Base-by-base conservation (phyloP, 2,329 filamentous ascomycete species). In the Didymella glomerata region DNA sequence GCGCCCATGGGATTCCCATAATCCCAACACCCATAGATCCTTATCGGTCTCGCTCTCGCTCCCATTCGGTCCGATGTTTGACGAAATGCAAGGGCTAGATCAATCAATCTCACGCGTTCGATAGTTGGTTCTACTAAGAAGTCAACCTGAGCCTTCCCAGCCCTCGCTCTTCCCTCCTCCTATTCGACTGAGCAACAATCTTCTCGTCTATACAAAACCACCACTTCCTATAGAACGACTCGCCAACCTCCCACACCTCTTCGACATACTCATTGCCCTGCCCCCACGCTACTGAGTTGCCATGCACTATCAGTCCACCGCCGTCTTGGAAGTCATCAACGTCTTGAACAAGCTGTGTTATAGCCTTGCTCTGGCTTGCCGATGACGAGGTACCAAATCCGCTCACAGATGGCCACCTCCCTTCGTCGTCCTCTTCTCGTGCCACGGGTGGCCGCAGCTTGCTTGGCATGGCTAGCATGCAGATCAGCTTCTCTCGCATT, bases 121-220 rank as follows among this genome's bases (percentile, higher is more conserved):
- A 40, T 20, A 14, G 10, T 18, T 9, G 2, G 14, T 40, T 20
- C 36, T 40, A 40, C 36, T 36, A 48, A 34, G 28, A 30, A 6
- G 18, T 51, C 4, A 70, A 53, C 41, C 55, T 66, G 49, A 73
- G 48, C 38, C 54, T 50, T 14, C 48, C 45, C 36, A 68, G 79
- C 0, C 84, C 85, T 53, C 84, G 78, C 52, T 80, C 66, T 51
- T 65, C 76, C 61, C 85, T 78, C 78, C 80, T 79, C 49, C 78
- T 74, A 70, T 88, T 87, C 66, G 84, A 85, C 51, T 79, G 79
- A 44, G 82, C 79, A n/a, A 88, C 72, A 16, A 87, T 79, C 11
- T 77, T 76, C 9, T 78, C 69, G 65, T 88, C 85, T 67, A 88
- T 83, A 34, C 85, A 72, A 73, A 85, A 87, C 84, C 84, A 88